Evolutionary conservation across 495 filamentous ascomycete genomes (phyloP), one percentile per base, ranked within the genome.

Genomic region (Aspergillus bertholletiae): DNA sequence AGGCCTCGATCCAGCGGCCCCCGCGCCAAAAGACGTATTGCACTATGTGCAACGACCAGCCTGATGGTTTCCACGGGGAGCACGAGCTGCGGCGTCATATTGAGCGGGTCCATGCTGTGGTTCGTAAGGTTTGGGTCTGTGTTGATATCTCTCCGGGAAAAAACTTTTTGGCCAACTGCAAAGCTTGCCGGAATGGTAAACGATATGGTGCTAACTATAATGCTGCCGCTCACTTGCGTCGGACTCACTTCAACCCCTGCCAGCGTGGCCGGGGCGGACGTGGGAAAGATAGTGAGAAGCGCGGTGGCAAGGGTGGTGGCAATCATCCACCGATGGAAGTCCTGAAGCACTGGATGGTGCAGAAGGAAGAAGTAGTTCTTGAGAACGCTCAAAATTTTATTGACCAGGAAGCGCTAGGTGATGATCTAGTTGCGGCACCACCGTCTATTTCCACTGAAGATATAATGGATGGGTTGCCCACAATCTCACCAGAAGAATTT

Each of bases 171-270:
- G 74, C 79, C n/a, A 88, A 87, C 56, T 98, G 94, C 80, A 96
- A 96, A 67, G 83, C 88, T 35, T 98, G 94, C 57, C 80, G 79
- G 9, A 81, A 80, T 27, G 72, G 78, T 46, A 97, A 96, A 74
- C 79, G 76, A 51, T 98, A 98, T 62, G 88, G 87, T 4, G 89
- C 88, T 21, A 96, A 98, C 69, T 97, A 98, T 66, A 98, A 98
- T 59, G 93, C 93, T 1, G 90, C 92, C 2, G 93, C 92, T 0
- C 94, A 97, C 66, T 79, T 98, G 13, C 83, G 92, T 18, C 84
- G 94, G 18, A 89, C 89, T 15, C 94, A 98, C 66, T 98, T 97
- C 77, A 80, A 84, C 53, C 83, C 83, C 0, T 78, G 79, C 43
- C 79, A 82, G 57, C 75, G 78, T n/a, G 80, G 79, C 3, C 69